Base-by-base conservation (phyloP, 2,329 filamentous ascomycete species). In the Hortaea werneckii region DNA sequence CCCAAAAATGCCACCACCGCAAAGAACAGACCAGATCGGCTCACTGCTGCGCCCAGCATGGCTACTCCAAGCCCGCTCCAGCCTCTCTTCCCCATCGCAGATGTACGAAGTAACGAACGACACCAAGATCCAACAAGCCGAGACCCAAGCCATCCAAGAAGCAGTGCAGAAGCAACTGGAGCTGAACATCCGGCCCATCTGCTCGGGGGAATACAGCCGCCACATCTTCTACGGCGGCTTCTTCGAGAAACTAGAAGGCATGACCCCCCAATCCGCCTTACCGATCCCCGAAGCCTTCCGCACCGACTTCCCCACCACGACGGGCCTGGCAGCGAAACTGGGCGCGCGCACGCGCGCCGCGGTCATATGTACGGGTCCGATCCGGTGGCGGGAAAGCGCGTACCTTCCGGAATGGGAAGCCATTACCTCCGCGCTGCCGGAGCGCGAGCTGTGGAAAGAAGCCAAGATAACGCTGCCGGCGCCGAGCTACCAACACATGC, bases 11-110 rank as follows among this genome's bases (percentile, higher is more conserved):
- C 41, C 47, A 3, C 76, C 77, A 35, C 81, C 78, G 40, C 85
- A 83, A 63, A 75, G 82, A 57, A 79, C 80, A 48, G 82, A 86
- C 65, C 83, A 86, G 52, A 74, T 85, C 49, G 82, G 82, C 44
- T 85, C 81, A 9, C 71, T 86, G 35, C 74, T 85, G 41, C 78
- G 82, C 20, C 80, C 82, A 1, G 63, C 77, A 43, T 65, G 73
- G 37, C 74, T 86, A 7, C 69, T 83, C 13, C 68, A 76, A 40
- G 75, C 75, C 40, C 71, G 81, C 61, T 66, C 71, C 51, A 44
- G 13, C 34, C 35, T 50, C 3, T 46, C 49, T 8, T 50, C 50
- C 20, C 40, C 48, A 4, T 43, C 41, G 6, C 37, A 50, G 6
- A 45, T 50, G 28, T 56, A 56, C 43, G 47, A 50, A 9, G 42